phyloP scores from a whole-genome alignment of 1,284 basidiomycete species.

The Heterobasidion parviporum region DNA sequence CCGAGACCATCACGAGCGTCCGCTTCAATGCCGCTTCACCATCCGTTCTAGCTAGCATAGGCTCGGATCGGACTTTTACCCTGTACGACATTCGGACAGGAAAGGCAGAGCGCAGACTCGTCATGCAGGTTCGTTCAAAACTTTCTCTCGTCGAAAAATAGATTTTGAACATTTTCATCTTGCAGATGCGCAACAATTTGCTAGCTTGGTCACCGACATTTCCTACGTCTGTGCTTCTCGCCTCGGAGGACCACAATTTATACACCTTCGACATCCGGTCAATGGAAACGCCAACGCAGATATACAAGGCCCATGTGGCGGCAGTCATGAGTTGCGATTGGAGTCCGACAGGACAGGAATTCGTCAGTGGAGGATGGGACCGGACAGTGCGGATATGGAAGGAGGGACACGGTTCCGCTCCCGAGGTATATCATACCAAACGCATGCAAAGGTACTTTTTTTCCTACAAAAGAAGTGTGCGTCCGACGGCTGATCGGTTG shows the following conservation, averaged over 20 bases:
- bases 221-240: conserved; percentile 86
- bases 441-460: conserved; percentile 86
- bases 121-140: conserved; percentile 68
- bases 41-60: conserved; percentile 88
- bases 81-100: conserved; percentile 95
- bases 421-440: conserved; percentile 97
- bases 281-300: conserved; percentile 77
- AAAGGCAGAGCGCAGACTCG: conserved; percentile 84
- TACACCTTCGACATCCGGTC: conserved; percentile 97
- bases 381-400: conserved; percentile 93
- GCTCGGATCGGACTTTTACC: conserved; percentile 91
- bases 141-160: not conserved
- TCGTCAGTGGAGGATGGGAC: conserved; percentile 96
- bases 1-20: conserved; percentile 82
- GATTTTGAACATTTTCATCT: not conserved
- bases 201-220: conserved; percentile 95
- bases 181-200: conserved; percentile 78
- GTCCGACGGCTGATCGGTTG: conserved; percentile 17
- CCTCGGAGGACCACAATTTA: conserved; percentile 96
- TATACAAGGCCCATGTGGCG: conserved; percentile 97
- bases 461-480: not conserved
- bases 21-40: conserved; percentile 93
- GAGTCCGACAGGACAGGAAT: conserved; percentile 93
- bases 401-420: conserved; percentile 73
- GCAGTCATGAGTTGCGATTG: conserved; percentile 92